Conservation (phyloP, 2,329 filamentous ascomycete species). For the Zopfia rhizophila region DNA sequence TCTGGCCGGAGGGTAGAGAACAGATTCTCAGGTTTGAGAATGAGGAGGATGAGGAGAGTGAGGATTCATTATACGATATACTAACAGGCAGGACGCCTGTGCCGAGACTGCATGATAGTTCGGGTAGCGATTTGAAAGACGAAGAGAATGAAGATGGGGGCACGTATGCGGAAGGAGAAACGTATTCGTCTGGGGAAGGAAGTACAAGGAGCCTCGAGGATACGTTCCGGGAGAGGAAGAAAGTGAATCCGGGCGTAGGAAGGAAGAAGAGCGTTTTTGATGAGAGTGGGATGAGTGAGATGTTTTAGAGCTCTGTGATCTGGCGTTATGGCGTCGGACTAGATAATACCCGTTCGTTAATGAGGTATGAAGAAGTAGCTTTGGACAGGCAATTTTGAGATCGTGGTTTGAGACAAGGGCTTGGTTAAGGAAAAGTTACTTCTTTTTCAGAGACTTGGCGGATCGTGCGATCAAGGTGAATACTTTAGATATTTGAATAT, state of each 20-base stretch:
- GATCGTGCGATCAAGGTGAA: too few species aligned
- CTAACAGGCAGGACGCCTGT: conserved; percentile 58
- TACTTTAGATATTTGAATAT: too few species aligned
- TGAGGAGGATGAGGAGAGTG: conserved; percentile 51
- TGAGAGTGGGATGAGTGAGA: conserved; percentile 48
- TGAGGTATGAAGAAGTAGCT: too few species aligned
- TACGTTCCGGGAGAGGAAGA: conserved; percentile 54
- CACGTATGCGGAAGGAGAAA: conserved; percentile 9
- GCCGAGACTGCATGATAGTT: conserved; percentile 37
- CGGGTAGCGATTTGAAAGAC: conserved; percentile 25
- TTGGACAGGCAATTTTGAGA: too few species aligned
- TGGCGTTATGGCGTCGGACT: too few species aligned
- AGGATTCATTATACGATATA: conserved; percentile 61
- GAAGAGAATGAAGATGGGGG: conserved; percentile 37
- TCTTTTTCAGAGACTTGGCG: too few species aligned
- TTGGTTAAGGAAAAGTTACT: too few species aligned
- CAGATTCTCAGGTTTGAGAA: conserved; percentile 42
- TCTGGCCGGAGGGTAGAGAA: conserved; percentile 55
- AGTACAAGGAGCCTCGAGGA: conserved; percentile 52
- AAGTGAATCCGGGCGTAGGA: conserved; percentile 8
- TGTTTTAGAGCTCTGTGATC: conserved; percentile 43
- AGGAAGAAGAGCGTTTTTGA: conserved; percentile 35
- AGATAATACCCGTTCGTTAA: too few species aligned
- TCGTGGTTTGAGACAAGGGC: too few species aligned
- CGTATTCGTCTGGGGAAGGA: conserved; percentile 13